Conservation (phyloP, 495 filamentous ascomycete species). For the Aspergillus sparsus region DNA sequence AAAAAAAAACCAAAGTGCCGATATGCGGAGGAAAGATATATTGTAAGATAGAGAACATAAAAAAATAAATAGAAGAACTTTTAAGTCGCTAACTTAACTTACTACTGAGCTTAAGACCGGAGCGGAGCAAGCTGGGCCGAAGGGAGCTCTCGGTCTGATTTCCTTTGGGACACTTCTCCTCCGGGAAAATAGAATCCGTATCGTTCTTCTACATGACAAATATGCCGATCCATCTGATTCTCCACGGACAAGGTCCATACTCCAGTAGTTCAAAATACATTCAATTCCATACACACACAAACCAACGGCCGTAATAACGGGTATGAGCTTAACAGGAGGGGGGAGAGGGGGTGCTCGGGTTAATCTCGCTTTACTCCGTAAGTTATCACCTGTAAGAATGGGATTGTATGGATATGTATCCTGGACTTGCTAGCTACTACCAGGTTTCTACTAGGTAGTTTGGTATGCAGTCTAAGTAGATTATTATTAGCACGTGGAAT, state of each 20-base stretch:
- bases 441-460: background rate
- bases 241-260: constrained; percentile 41
- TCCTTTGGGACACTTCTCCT: constrained; percentile 10
- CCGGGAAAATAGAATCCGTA: constrained; percentile 51
- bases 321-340: background rate
- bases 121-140: constrained; percentile 20
- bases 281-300: background rate
- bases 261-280: constrained; percentile 4
- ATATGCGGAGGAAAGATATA: constrained; percentile 14
- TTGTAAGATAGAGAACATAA: background rate
- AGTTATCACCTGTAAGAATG: background rate
- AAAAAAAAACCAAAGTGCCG: constrained; percentile 10
- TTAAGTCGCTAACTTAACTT: too few species aligned
- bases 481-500: background rate
- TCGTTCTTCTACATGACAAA: constrained; percentile 43
- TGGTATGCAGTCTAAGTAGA: background rate
- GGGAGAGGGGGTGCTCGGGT: background rate
- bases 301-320: background rate
- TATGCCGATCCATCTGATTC: constrained; percentile 37
- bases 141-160: constrained; percentile 11
- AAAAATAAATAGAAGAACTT: too few species aligned
- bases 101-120: background rate
- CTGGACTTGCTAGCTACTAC: background rate
- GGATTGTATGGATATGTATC: background rate
- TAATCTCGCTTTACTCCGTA: background rate